Evolutionary conservation across 441 rosid species (phyloP).

Genomic region (Kokia cookei): DNA sequence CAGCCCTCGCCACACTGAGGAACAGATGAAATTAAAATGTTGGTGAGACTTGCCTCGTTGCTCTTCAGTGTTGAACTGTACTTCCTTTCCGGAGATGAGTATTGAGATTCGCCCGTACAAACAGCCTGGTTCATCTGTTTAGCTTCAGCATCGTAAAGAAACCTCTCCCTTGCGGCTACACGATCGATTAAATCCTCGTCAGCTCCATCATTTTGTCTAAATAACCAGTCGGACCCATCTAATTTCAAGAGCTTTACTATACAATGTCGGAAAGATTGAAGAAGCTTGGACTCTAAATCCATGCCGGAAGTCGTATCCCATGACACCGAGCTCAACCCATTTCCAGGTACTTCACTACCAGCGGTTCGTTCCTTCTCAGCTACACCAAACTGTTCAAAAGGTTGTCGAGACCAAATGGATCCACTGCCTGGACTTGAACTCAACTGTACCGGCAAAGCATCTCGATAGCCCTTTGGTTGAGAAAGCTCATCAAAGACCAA

Average conservation of each 20-base stretch:
- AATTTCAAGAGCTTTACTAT: conserved; percentile 73
- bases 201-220: conserved; percentile 75
- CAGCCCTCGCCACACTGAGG: conserved; percentile 97
- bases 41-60: conserved; percentile 21
- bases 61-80: conserved; percentile 21
- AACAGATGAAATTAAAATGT: conserved; percentile 47
- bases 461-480: conserved; percentile 49
- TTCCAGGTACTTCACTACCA: conserved; percentile 48
- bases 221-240: conserved; percentile 95
- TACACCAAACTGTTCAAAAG: conserved; percentile 92
- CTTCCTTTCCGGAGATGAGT: conserved; percentile 29
- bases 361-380: conserved; percentile 48
- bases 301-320: conserved; percentile 36
- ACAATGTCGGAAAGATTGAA: conserved; percentile 71
- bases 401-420: conserved; percentile 95
- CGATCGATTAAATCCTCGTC: conserved; percentile 88
- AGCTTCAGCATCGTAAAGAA: conserved; percentile 67
- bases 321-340: conserved; percentile 33
- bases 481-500: conserved; percentile 41
- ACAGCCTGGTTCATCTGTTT: conserved; percentile 43
- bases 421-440: conserved; percentile 40
- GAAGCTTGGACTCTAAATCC: conserved; percentile 79
- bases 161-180: conserved; percentile 87
- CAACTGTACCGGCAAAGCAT: conserved; percentile 29
- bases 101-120: conserved; percentile 41